phyloP scores from a whole-genome alignment of 2,329 filamentous ascomycete genomes.

The Ciborinia camelliae region DNA sequence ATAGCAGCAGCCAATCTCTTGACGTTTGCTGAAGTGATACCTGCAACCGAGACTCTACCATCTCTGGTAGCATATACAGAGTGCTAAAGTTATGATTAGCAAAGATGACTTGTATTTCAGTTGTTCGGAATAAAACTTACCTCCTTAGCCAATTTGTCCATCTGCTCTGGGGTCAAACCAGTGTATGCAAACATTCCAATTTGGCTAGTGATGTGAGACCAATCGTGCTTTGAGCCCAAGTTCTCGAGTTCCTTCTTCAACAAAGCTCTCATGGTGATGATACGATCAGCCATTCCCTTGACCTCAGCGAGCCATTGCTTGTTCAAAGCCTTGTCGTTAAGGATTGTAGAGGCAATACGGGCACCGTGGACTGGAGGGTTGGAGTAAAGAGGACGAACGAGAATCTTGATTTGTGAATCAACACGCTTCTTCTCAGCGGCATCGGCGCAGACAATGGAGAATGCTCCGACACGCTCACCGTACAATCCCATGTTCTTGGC shows the following conservation, averaged over 20 bases:
- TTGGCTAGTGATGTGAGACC: slow-evolving; percentile 97
- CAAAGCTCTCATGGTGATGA: slow-evolving; percentile 95
- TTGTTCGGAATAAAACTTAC: slow-evolving; percentile 42
- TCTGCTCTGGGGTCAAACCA: slow-evolving; percentile 84
- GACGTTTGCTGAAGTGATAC: slow-evolving; percentile 77
- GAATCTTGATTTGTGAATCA: slow-evolving; percentile 97
- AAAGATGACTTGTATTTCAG: not conserved
- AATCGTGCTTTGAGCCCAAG: slow-evolving; percentile 93
- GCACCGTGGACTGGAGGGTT: slow-evolving; percentile 97
- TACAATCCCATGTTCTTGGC: slow-evolving; percentile 99
- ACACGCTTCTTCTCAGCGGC: slow-evolving; percentile 91
- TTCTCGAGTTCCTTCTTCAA: slow-evolving; percentile 94
- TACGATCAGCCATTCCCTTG: slow-evolving; percentile 98
- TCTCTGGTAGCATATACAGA: slow-evolving; percentile 97
- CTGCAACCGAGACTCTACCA: slow-evolving; percentile 80
- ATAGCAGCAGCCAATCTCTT: slow-evolving; percentile 78
- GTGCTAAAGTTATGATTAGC: slow-evolving; percentile 50
- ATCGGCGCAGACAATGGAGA: slow-evolving; percentile 84
- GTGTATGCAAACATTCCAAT: slow-evolving; percentile 99
- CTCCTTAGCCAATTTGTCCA: slow-evolving; percentile 87
- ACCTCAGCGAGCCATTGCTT: slow-evolving; percentile 94
- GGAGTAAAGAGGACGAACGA: slow-evolving; percentile 95
- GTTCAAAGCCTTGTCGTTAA: slow-evolving; percentile 81
- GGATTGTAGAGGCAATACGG: slow-evolving; percentile 86
- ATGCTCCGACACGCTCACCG: slow-evolving; percentile 95